These are phyloP conservation scores for Sugiyamaella valdiviana DNA, from an alignment of 805 yeast genomes.

Conservation along the genomic window DNA sequence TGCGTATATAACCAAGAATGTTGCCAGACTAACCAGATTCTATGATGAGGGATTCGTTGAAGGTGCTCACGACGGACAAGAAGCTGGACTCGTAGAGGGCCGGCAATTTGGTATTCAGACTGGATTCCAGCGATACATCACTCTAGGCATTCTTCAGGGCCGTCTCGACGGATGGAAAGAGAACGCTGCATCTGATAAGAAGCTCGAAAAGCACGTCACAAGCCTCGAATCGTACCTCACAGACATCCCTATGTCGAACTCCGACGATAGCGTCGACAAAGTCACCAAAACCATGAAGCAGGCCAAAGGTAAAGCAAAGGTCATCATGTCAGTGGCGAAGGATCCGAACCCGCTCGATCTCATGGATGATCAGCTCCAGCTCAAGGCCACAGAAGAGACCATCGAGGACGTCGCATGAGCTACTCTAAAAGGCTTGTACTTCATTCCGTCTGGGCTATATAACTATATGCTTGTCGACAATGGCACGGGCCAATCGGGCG, in stretches of 20 bases:
- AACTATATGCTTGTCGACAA: constrained; percentile 61
- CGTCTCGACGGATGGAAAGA: constrained; percentile 35
- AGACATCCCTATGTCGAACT: constrained; percentile 39
- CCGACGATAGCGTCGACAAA: constrained; percentile 49
- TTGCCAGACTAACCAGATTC: constrained; percentile 27
- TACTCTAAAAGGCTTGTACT: neutral
- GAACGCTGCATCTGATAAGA: neutral
- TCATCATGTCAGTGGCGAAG: constrained; percentile 37
- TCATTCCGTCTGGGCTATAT: constrained; percentile 29
- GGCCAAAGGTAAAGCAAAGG: constrained; percentile 57
- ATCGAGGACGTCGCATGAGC: constrained; percentile 29
- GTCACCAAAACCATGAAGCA: constrained; percentile 48
- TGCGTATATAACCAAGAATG: constrained; percentile 18
- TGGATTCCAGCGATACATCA: constrained; percentile 38
- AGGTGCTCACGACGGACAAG: constrained; percentile 57
- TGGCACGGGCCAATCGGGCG: constrained; percentile 49
- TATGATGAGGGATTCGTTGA: constrained; percentile 67
- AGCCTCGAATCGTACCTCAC: constrained; percentile 25
- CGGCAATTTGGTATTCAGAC: constrained; percentile 64
- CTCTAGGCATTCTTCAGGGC: constrained; percentile 64
- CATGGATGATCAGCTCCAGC: constrained; percentile 34
- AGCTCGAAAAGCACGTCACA: constrained; percentile 8
- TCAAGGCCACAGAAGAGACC: constrained; percentile 29
- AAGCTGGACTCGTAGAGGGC: constrained; percentile 64
- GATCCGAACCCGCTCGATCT: constrained; percentile 27